Percentiles rank a stretch among this genome's conserved stretches.
phyloP scores from a whole-genome alignment of 768 basidiomycete genomes.

The Fistulinella prunicolor region DNA sequence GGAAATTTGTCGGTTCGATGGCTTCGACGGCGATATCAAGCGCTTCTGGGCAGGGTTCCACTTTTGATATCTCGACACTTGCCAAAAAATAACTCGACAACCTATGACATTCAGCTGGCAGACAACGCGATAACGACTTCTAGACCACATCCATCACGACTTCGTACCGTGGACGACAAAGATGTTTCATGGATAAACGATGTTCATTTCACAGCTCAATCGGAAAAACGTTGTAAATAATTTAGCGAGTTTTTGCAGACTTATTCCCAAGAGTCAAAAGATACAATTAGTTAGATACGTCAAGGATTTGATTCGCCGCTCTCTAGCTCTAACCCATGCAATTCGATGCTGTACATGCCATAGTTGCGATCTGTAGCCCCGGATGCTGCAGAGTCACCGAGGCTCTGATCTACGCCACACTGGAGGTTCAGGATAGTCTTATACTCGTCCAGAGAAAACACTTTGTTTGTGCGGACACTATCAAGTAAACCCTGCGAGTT shows the following conservation, averaged over 20 bases:
- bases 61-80: slow-evolving; percentile 39
- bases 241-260: not conserved
- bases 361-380: slow-evolving; percentile 69
- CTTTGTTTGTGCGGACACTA: slow-evolving; percentile 54
- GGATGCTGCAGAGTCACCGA: slow-evolving; percentile 46
- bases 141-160: slow-evolving; percentile 15
- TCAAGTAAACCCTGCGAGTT: slow-evolving; percentile 72
- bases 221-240: slow-evolving; percentile 3
- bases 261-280: slow-evolving; percentile 5
- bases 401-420: slow-evolving; percentile 74
- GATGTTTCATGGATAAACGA: slow-evolving; percentile 37
- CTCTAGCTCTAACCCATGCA: slow-evolving; percentile 76
- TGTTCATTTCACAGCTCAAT: not conserved
- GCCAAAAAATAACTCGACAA: not conserved
- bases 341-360: slow-evolving; percentile 85
- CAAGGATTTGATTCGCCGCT: slow-evolving; percentile 36
- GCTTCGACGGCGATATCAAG: slow-evolving; percentile 53
- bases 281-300: slow-evolving; percentile 18
- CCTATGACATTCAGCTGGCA: slow-evolving; percentile 33
- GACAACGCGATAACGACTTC: slow-evolving; percentile 27
- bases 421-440: slow-evolving; percentile 87
- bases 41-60: slow-evolving; percentile 60
- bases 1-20: slow-evolving; percentile 24
- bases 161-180: slow-evolving; percentile 25
- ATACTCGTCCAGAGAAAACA: slow-evolving; percentile 89